Evolutionary conservation across 306 rosid genomes (phyloP), one percentile per base, ranked within the genome.

Genomic region (Vigna mungo): DNA sequence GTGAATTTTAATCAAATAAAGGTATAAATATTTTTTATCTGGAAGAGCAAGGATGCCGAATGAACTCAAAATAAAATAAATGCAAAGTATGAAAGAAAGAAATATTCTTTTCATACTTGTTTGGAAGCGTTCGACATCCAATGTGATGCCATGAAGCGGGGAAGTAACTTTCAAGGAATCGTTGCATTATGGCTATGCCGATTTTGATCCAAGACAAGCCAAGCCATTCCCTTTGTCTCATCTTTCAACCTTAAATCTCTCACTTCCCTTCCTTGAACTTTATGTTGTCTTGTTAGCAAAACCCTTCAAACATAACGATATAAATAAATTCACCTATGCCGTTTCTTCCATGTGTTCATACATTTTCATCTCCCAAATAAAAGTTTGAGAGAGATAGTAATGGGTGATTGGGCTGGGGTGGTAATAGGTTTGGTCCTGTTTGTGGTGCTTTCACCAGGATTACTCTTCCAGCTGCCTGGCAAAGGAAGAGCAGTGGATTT

Each of bases 381-480:
- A 2, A 12, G 0, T 34, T 21, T 46, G 10, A 41, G 46, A 37
- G 46, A 37, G 11, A 15, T 1, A 32, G n/a, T 49, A 64, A 90
- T 88, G 96, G 98, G 83, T n/a, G 98, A 93, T 66, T 93, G 96
- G 96, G 94, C 90, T 8, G 87, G 90, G 0, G 88, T 93, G 20
- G 51, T 90, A 3, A 85, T 89, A 65, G 98, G 91, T 0, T 84
- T 86, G 59, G 80, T 88, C 41, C 86, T 89, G 13, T 90, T 89
- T 80, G 92, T 93, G 77, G 5, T 93, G 53, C 76, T 89, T 65
- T 88, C 90, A 14, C 92, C 95, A 0, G 96, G 98, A 12, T 76
- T 93, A 52, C 47, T 93, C 61, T 93, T 89, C 74, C 98, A 93
- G 83, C 85, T 89, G 2, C 98, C 98, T 0, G 95, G 97, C 36